Base-by-base conservation (phyloP, 805 yeast genomes). In the Kluyveromyces aestuarii region DNA sequence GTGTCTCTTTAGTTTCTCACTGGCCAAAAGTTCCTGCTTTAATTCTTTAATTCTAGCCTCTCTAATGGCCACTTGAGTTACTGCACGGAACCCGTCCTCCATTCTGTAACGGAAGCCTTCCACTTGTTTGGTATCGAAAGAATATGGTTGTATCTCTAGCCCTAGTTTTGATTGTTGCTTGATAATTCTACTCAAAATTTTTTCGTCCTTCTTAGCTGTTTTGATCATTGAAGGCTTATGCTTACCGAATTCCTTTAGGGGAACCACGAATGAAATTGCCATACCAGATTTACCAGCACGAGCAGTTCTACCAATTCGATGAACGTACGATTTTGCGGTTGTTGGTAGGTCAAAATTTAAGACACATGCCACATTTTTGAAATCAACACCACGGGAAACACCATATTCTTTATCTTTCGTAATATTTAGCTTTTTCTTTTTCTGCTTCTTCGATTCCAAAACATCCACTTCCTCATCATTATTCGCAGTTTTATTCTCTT, bases 1-100 rank as follows among this genome's bases (percentile, higher is more conserved):
- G 69, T 88, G 96, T 62, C 96, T 78, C 68, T 89, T 88, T 63
- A 93, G 76, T 63, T 87, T 89, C 50, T 88, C 96, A 57, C 95
- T 86, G 41, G 91, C 80, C 53, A 93, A 72, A 64, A 93, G 73
- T 67, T 93, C 98, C 55, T 82, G 78, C 65, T 86, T 86, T 65
- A 91, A 75, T 63, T 93, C 99, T 64, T 81, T 85, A 49, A 89
- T 77, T 60, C 98, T 79, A 1, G 98, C 98, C 61, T 93, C 97
- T 67, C 97, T 81, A 25, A 93, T 80, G 0, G 96, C 86, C 9
- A 84, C 82, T 49, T 80, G 80, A 0, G 99, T 93, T 21, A 93
- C 95, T 0, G 98, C 86, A 69, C 98, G 79, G 71, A 91, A 93
- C 0, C 96, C 96, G 69, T 93, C 99, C 60, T 93, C 97, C 72